These are phyloP conservation scores for Maudiozyma turicensis DNA, from an alignment of 805 yeast genomes.

Conservation along the genomic window DNA sequence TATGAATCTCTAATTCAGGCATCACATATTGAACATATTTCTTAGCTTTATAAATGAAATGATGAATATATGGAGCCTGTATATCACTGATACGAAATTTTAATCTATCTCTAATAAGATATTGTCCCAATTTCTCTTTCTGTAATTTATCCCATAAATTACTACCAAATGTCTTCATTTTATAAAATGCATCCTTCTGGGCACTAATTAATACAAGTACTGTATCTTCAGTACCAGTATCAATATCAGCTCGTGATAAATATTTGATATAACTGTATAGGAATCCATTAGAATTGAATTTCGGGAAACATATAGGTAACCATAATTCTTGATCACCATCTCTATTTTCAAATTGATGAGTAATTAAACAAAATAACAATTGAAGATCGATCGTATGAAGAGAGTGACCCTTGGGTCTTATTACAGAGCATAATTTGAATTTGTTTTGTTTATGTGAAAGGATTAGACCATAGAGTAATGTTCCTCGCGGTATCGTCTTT, in stretches of 20 bases:
- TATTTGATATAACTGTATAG: slow-evolving; percentile 70
- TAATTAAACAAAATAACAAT: slow-evolving; percentile 60
- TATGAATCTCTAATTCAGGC: slow-evolving; percentile 18
- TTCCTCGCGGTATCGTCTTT: slow-evolving; percentile 32
- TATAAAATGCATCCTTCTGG: slow-evolving; percentile 70
- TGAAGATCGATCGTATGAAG: slow-evolving; percentile 77
- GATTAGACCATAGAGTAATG: slow-evolving; percentile 66
- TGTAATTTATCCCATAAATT: slow-evolving; percentile 38
- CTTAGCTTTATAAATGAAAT: slow-evolving; percentile 72
- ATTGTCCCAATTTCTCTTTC: slow-evolving; percentile 29
- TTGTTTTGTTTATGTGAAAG: slow-evolving; percentile 38
- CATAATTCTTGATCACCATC: slow-evolving; percentile 62
- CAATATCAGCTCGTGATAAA: slow-evolving; percentile 24
- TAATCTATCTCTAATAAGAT: slow-evolving; percentile 23
- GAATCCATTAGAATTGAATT: slow-evolving; percentile 82
- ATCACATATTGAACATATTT: slow-evolving; percentile 42
- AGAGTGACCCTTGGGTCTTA: slow-evolving; percentile 71
- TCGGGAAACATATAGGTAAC: slow-evolving; percentile 89
- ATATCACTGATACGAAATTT: slow-evolving; percentile 38
- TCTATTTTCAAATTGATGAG: slow-evolving; percentile 31
- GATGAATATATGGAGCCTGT: slow-evolving; percentile 53
- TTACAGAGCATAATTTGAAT: slow-evolving; percentile 53
- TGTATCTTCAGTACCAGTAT: slow-evolving; percentile 18
- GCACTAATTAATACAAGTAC: slow-evolving; percentile 39
- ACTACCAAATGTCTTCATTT: slow-evolving; percentile 53